These are phyloP conservation scores for Vanrija pseudolonga DNA, from an alignment of 1,284 basidiomycete genomes.

Conservation along the genomic window DNA sequence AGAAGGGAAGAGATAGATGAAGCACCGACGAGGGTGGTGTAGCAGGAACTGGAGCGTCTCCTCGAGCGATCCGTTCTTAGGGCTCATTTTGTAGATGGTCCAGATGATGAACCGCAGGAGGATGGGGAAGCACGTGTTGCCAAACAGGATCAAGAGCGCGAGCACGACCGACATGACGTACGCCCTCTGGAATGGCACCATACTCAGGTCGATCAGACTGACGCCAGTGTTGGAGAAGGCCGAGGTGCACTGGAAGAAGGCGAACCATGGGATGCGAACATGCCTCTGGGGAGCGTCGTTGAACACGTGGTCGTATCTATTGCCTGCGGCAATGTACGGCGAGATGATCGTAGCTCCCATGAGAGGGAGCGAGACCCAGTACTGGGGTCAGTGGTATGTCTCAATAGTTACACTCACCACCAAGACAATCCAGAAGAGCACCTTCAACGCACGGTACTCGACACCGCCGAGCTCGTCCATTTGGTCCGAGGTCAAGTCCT, in stretches of 20 bases:
- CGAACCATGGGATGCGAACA: constrained; percentile 69
- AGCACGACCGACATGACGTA: constrained; percentile 69
- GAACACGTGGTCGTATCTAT: constrained; percentile 54
- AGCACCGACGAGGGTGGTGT: constrained; percentile 83
- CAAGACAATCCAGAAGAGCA: constrained; percentile 71
- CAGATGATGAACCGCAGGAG: constrained; percentile 70
- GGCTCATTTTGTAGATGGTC: constrained; percentile 64
- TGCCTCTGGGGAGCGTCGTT: constrained; percentile 55
- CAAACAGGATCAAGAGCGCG: constrained; percentile 71
- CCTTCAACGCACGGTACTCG: constrained; percentile 83
- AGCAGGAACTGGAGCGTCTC: constrained; percentile 89
- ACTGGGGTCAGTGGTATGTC: constrained; percentile 57
- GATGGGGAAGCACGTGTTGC: constrained; percentile 83
- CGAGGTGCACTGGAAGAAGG: constrained; percentile 79
- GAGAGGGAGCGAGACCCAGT: constrained; percentile 67
- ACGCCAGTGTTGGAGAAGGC: constrained; percentile 86
- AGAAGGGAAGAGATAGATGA: constrained; percentile 90
- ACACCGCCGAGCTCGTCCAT: constrained; percentile 89
- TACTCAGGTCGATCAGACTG: constrained; percentile 82
- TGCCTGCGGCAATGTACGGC: constrained; percentile 68
- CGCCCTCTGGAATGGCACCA: constrained; percentile 81
- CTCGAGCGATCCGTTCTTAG: constrained; percentile 58
- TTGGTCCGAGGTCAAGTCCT: constrained; percentile 72
- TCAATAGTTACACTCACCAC: constrained; percentile 50
- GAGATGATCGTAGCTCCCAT: constrained; percentile 68